Percentiles rank a stretch among this genome's conserved stretches.
Evolutionary conservation across 768 basidiomycete species (phyloP).

Genomic region (Collybia sordida): DNA sequence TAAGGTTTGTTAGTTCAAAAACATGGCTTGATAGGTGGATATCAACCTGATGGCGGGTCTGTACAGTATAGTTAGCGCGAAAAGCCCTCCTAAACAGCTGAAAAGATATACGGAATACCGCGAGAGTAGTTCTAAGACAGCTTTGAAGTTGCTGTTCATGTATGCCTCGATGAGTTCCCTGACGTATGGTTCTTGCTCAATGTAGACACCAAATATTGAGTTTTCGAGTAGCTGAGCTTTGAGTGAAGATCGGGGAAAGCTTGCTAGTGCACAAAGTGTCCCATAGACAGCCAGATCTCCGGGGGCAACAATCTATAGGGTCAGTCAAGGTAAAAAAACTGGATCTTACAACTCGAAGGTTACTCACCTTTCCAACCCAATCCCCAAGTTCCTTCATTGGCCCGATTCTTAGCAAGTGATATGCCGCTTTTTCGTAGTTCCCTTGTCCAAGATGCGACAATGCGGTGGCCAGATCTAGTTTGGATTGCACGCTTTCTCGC

Average conservation of each 20-base stretch:
- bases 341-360: not conserved
- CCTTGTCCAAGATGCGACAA: slow-evolving; percentile 71
- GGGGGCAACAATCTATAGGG: slow-evolving; percentile 66
- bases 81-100: not conserved
- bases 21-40: slow-evolving; percentile 76
- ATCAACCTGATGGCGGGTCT: slow-evolving; percentile 80
- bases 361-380: slow-evolving; percentile 70
- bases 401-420: slow-evolving; percentile 67
- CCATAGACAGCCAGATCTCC: slow-evolving; percentile 88
- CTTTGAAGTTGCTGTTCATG: slow-evolving; percentile 84
- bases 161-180: slow-evolving; percentile 86
- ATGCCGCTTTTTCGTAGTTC: slow-evolving; percentile 80
- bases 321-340: not conserved
- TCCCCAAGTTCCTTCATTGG: slow-evolving; percentile 65
- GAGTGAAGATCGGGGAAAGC: slow-evolving; percentile 67
- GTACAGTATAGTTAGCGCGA: not conserved
- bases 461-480: slow-evolving; percentile 80
- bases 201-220: slow-evolving; percentile 66
- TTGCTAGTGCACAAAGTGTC: slow-evolving; percentile 81
- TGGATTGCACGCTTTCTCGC: slow-evolving; percentile 68
- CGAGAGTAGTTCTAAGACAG: slow-evolving; percentile 71
- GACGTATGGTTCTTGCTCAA: slow-evolving; percentile 85
- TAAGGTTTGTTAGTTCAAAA: slow-evolving; percentile 57
- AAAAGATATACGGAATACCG: slow-evolving; percentile 59
- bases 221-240: slow-evolving; percentile 69